Base-by-base conservation (phyloP, 495 filamentous ascomycete genomes). In the Aspergillus carlsbadensis region DNA sequence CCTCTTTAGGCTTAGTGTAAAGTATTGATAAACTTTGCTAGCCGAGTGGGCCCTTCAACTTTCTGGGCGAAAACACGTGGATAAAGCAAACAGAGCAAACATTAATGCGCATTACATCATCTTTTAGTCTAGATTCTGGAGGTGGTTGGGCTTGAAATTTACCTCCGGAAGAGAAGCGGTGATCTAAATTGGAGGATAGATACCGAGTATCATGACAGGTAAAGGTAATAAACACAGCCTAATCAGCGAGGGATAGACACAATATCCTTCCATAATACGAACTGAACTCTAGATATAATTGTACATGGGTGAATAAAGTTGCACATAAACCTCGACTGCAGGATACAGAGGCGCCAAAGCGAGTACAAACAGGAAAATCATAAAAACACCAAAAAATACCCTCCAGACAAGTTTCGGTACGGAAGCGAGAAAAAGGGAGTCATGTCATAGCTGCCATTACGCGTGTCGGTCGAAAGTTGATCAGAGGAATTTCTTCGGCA, bases 401-500 rank as follows among this genome's bases (percentile, higher is more conserved):
- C 20, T 21, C 24, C 34, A 14, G 34, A 29, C 8, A 3, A 29
- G 18, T 34, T 14, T 8, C 26, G 17, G 20, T 5, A 24, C 11
- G 13, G 2, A 22, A 33, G n/a, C 14, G 24, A 42, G 15, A 42
- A 37, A 40, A 10, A 46, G 22, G 43, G 46, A 4, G 33, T 40
- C 34, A 29, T 33, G 37, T 42, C 37, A 21, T 42, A 26, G 29
- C 48, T 40, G 29, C 49, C 36, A 17, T 42, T 42, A 42, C 10
- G 29, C 36, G 22, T 42, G 24, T 29, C 26, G 8, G 26, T 29
- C 10, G 31, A 17, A 33, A 39, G 3, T 22, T 52, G 14, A 52
- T 58, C 78, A 98, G 61, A 98, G 73, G 71, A 91, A 98, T 70
- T 98, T 98, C 84, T 97, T 97, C 31, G 92, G 90, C 65, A 81